phyloP scores from a whole-genome alignment of 192 early-diverging fungal species.

The Chytriomyces confervae region DNA sequence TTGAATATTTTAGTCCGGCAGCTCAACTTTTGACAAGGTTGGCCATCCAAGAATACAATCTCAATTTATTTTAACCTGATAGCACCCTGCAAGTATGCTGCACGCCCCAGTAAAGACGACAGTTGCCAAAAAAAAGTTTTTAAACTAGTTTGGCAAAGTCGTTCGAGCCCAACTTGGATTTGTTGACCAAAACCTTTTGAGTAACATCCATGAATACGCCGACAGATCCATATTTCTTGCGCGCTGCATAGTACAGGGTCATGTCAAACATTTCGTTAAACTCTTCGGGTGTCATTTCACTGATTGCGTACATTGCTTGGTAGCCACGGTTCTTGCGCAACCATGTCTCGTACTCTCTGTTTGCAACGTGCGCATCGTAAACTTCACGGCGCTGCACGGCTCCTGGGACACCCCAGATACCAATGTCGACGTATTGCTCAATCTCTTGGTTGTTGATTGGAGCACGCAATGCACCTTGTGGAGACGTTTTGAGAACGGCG shows the following conservation, averaged over 20 bases:
- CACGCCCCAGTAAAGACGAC: too few relatives aligned
- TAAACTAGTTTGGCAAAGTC: slow-evolving; percentile 23
- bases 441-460: slow-evolving; percentile 24
- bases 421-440: slow-evolving; percentile 50
- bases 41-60: too few relatives aligned
- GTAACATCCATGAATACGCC: slow-evolving; percentile 42
- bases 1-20: too few relatives aligned
- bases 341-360: slow-evolving; percentile 39
- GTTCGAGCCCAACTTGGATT: slow-evolving; percentile 9
- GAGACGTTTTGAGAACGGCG: slow-evolving; percentile 37
- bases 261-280: slow-evolving; percentile 54
- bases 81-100: too few relatives aligned
- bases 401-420: slow-evolving; percentile 48
- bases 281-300: slow-evolving; percentile 37
- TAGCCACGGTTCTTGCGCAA: slow-evolving; percentile 35
- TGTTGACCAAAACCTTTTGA: slow-evolving; percentile 37
- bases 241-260: slow-evolving; percentile 40
- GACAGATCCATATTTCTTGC: slow-evolving; percentile 39
- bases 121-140: neutral
- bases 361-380: slow-evolving; percentile 37
- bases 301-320: slow-evolving; percentile 49
- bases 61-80: too few relatives aligned
- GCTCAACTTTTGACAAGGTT: too few relatives aligned
- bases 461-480: slow-evolving; percentile 36
- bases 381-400: slow-evolving; percentile 26